These are phyloP conservation scores for Moricandia arvensis DNA, from an alignment of 345 rosid species.

Conservation along the genomic window DNA sequence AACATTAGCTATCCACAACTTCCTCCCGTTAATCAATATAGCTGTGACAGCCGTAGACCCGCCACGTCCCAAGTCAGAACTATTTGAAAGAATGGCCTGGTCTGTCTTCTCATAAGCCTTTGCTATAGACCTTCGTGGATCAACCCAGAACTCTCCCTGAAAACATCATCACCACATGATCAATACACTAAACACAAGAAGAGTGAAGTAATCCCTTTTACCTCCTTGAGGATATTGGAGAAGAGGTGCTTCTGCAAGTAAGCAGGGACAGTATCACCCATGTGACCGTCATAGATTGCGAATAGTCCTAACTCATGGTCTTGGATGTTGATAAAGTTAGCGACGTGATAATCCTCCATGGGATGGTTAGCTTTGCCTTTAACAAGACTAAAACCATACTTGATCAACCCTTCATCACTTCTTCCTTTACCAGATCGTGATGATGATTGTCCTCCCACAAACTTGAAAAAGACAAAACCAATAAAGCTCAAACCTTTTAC, in stretches of 20 bases:
- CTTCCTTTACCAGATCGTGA: slow-evolving; percentile 70
- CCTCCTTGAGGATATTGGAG: slow-evolving; percentile 73
- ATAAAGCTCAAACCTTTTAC: not conserved
- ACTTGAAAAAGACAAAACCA: slow-evolving; percentile 28
- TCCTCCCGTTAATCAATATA: slow-evolving; percentile 56
- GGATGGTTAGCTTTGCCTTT: slow-evolving; percentile 89
- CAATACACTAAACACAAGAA: too few species aligned
- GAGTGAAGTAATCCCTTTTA: slow-evolving; percentile 4
- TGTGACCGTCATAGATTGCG: slow-evolving; percentile 79
- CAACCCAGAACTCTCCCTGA: slow-evolving; percentile 69
- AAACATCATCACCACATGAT: too few species aligned
- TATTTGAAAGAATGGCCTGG: slow-evolving; percentile 68
- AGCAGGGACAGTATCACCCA: slow-evolving; percentile 71
- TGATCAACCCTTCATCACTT: slow-evolving; percentile 47
- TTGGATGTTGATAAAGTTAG: slow-evolving; percentile 55
- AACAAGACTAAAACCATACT: slow-evolving; percentile 66
- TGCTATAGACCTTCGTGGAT: slow-evolving; percentile 56
- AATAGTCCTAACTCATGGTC: slow-evolving; percentile 68
- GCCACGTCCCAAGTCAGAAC: slow-evolving; percentile 70
- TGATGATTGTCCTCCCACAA: slow-evolving; percentile 52
- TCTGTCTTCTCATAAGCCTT: slow-evolving; percentile 81
- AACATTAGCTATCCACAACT: slow-evolving; percentile 68
- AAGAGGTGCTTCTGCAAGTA: slow-evolving; percentile 71
- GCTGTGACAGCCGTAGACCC: slow-evolving; percentile 88
- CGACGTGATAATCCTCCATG: slow-evolving; percentile 82